Evolutionary conservation across 2,329 filamentous ascomycete species (phyloP), one percentile per base, ranked within the genome.

Genomic region (Penicillium sp.): DNA sequence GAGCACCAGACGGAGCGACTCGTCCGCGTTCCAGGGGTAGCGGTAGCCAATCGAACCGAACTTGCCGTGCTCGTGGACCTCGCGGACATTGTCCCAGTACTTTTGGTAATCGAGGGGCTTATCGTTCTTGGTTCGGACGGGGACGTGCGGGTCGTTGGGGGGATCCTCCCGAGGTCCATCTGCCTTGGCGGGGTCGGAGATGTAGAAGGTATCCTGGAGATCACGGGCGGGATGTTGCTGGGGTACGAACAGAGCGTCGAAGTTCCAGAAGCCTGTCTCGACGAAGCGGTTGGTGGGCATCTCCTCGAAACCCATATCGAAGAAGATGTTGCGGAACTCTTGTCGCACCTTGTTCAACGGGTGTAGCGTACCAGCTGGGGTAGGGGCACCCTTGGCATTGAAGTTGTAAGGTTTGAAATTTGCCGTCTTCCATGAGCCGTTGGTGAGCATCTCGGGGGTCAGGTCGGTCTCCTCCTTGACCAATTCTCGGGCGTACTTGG

Each of bases 201-300:
- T 92, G 77, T 96, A 99, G 78, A 97, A 97, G 49, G 93, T 97
- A 66, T 99, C 93, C 78, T 99, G 93, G 59, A 96, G 80, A 70
- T 99, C 93, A 68, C 93, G 89, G 52, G 93, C 93, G 43, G 93
- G 93, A 72, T 99, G 93, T 79, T 99, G 93, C 75, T 95, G 93
- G 27, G 92, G 92, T 45, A 97, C 92, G 72, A 92, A 96, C 56
- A 99, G 88, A 19, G 91, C 84, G 67, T 97, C 92, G 72, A 97
- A 97, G 74, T 97, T 97, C 90, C 93, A 99, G 84, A 97, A 96
- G 39, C 92, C 91, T 11, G 91, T 92, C 75, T 99, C 93, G 55
- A 97, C 91, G 69, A 86, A 96, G 70, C 88, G 83, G 74, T 87
- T 87, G 41, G 92, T 96, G 12, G 91, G 88, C 93, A 99, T 97